A percentile compares a stretch with the other conserved stretches of the same genome.
These are phyloP conservation scores for Carex myosuroides DNA, from an alignment of 176 grass and related monocot species.

Conservation along the genomic window DNA sequence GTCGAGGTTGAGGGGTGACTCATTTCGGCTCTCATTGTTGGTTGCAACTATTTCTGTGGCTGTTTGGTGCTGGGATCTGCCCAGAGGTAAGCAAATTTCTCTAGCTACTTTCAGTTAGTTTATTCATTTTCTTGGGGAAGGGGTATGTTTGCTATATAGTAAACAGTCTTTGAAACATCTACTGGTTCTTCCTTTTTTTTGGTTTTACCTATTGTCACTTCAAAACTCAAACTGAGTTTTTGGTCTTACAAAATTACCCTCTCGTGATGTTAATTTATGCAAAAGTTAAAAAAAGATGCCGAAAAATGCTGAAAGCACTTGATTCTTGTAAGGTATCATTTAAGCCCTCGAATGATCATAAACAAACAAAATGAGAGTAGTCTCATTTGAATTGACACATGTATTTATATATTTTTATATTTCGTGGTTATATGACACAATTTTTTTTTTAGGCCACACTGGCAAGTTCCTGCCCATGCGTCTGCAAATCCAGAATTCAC, in stretches of 20 bases:
- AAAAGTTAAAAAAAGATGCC: background rate
- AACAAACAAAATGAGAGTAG: background rate
- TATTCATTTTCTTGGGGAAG: background rate
- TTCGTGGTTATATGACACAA: background rate
- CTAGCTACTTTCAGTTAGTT: background rate
- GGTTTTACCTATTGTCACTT: background rate
- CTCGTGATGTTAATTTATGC: background rate
- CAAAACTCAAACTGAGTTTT: background rate
- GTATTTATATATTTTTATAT: background rate
- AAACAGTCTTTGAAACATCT: background rate
- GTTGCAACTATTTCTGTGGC: background rate
- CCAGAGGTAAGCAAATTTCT: constrained; percentile 1
- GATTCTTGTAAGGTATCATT: background rate
- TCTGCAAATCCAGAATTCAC: background rate
- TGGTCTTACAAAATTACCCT: background rate
- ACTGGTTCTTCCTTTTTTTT: background rate
- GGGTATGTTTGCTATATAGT: background rate
- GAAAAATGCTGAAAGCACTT: background rate
- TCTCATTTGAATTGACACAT: background rate
- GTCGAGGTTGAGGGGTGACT: background rate
- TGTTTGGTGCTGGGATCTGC: background rate
- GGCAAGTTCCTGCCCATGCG: background rate
- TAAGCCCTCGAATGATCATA: background rate
- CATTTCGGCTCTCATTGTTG: background rate
- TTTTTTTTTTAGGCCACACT: background rate